Evolutionary conservation across 495 filamentous ascomycete species (phyloP), one percentile per base, ranked within the genome.

Genomic region (Cryomyces minteri): DNA sequence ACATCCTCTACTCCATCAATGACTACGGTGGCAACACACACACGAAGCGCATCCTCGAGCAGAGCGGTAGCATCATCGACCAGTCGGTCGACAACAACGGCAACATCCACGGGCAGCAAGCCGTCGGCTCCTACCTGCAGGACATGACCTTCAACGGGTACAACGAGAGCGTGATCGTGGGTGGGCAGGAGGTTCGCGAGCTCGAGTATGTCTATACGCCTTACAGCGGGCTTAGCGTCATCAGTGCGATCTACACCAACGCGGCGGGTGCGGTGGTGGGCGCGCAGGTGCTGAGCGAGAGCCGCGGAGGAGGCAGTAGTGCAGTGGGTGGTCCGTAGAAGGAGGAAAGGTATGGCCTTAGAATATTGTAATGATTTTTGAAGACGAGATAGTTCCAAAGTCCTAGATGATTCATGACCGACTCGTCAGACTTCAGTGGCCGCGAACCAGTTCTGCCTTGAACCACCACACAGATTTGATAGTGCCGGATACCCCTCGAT

Each of bases 81-180:
- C 56, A 68, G 51, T 65, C 53, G 30, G 61, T 76, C 2, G 67
- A 74, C 51, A 74, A 75, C 45, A 55, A 70, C 40, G 71, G 71
- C 0, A 55, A 63, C 37, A 56, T 70, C 41, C 51, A 51, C 4
- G 57, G 60, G 1, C 49, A 57, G 42, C 50, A 48, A 25, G 50
- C 59, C 4, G 68, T 74, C 1, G 72, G 72, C 6, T 64, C 49
- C 43, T 74, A 71, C 48, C 44, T 49, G 40, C 56, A 45, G 29
- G 65, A 71, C 44, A 75, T 75, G 70, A 61, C 46, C 29, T 72
- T 70, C 52, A 72, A 61, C 41, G 70, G 69, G 14, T 66, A 71
- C 46, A 72, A 73, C 46, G 52, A 63, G 51, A 68, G 57, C 9
- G 59, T 68, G 9, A 54, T 54, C 1, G 56, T 57, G 7, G 57